Conservation (phyloP, 306 rosid species). For the Luffa aegyptiaca region DNA sequence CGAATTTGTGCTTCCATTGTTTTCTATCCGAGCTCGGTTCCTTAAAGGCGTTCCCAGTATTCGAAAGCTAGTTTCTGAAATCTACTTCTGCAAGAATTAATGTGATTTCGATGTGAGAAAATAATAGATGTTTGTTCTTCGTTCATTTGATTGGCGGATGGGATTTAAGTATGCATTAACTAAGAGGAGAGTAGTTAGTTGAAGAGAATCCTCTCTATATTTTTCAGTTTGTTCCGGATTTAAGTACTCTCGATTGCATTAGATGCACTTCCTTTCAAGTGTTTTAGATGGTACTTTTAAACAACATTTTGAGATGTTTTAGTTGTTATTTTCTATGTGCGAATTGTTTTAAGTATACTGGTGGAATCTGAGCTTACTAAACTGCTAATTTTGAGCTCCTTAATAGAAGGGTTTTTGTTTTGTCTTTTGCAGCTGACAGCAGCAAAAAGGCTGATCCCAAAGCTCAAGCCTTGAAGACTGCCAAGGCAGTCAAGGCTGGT, state of each 20-base stretch:
- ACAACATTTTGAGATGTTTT: not conserved
- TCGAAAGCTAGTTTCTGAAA: not conserved
- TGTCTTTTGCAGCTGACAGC: not conserved
- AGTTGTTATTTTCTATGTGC: not conserved
- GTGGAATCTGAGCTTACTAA: not conserved
- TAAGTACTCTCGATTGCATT: not conserved
- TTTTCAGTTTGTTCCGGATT: not conserved
- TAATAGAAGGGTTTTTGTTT: not conserved
- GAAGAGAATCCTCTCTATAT: not conserved
- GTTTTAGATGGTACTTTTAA: not conserved
- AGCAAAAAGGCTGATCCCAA: constrained; percentile 4
- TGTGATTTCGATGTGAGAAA: not conserved
- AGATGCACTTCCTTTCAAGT: not conserved
- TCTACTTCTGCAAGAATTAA: not conserved
- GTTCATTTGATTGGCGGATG: not conserved
- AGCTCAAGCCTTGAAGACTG: constrained; percentile 13
- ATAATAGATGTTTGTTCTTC: not conserved
- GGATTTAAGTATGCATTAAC: not conserved
- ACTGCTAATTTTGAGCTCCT: not conserved
- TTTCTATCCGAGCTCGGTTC: not conserved
- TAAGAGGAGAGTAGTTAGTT: not conserved
- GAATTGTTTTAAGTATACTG: not conserved
- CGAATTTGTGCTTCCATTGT: not conserved
- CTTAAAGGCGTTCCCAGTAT: not conserved
- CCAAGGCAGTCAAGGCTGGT: constrained; percentile 8